These are phyloP conservation scores for Paramecium octaurelia DNA, from an alignment of 73 alveolate genomes.

Conservation along the genomic window DNA sequence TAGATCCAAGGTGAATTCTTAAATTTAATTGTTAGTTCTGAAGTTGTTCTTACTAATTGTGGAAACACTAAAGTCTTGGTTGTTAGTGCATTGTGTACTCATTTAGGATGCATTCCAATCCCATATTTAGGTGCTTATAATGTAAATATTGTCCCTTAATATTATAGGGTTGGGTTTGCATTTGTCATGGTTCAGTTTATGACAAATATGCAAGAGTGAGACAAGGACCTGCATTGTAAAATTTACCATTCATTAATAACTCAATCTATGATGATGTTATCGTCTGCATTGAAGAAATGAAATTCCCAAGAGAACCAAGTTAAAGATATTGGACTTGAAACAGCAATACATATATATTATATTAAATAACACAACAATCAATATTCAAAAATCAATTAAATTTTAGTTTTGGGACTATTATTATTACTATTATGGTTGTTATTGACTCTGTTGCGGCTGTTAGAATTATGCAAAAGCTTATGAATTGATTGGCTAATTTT, in stretches of 20 bases:
- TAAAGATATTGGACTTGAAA: constrained; percentile 66
- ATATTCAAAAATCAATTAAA: background rate
- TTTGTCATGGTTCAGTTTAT: constrained; percentile 93
- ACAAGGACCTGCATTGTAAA: constrained; percentile 89
- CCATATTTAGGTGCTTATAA: constrained; percentile 91
- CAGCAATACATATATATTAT: background rate
- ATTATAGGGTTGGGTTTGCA: constrained; percentile 85
- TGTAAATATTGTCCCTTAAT: background rate
- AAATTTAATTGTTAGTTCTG: background rate
- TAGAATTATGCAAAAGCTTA: background rate
- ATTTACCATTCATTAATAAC: constrained; percentile 84
- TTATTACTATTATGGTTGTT: background rate
- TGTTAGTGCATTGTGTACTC: constrained; percentile 91
- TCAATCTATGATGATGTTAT: constrained; percentile 78
- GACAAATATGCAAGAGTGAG: constrained; percentile 93
- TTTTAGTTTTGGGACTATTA: background rate
- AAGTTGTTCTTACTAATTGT: constrained; percentile 81
- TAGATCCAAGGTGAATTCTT: constrained; percentile 66
- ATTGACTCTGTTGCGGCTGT: background rate
- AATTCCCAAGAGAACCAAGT: constrained; percentile 86
- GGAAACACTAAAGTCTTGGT: constrained; percentile 86
- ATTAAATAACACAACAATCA: background rate
- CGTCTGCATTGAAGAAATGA: constrained; percentile 83
- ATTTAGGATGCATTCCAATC: constrained; percentile 92
- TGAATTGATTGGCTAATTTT: background rate